Evolutionary conservation across 192 early-diverging fungal species (phyloP), one percentile per base, ranked within the genome.

Genomic region (Dispira parvispora): DNA sequence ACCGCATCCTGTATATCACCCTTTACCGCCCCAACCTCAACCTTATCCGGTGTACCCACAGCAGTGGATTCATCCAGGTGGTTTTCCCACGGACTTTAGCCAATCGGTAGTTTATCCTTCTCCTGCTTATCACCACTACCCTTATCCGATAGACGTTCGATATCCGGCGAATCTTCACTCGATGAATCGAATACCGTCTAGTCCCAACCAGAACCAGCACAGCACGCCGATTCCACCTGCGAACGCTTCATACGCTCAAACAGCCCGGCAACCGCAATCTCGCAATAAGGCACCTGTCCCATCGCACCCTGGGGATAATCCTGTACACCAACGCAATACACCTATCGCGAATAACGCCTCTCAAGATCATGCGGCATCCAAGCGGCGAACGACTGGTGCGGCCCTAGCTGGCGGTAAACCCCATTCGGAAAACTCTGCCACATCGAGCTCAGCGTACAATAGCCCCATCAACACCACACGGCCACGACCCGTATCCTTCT

Each of bases 401-500:
- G 32, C 49, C 23, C n/a, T 50, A 18, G 49, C 23, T 23, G n/a
- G n/a, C 16, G 16, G n/a, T 50, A 50, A 50, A 50, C 49, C 49
- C 49, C 16, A 18, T 50, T 50, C 49, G n/a, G 23, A 50, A 20
- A 50, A 20, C 23, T 23, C 49, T 18, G 8, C 49, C 49, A 4
- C 49, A 1, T 20, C 49, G n/a, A 4, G 16, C 49, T 23, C 49
- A 50, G 3, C 49, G 49, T 20, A 23, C 8, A 23, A 18, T 23
- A 14, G 12, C 53, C 20, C 53, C 28, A 21, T 27, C 49, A 50
- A 50, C 28, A 14, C 53, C 3, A 27, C 53, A 21, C 53, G 53
- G 18, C 53, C 53, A 13, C 53, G 53, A 28, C 53, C 53, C 53
- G 53, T 55, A 21, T 55, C 53, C 53, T 55, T 55, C 9, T 21